phyloP scores from a whole-genome alignment of 179 eudicot species.

The Spergularia azorica region DNA sequence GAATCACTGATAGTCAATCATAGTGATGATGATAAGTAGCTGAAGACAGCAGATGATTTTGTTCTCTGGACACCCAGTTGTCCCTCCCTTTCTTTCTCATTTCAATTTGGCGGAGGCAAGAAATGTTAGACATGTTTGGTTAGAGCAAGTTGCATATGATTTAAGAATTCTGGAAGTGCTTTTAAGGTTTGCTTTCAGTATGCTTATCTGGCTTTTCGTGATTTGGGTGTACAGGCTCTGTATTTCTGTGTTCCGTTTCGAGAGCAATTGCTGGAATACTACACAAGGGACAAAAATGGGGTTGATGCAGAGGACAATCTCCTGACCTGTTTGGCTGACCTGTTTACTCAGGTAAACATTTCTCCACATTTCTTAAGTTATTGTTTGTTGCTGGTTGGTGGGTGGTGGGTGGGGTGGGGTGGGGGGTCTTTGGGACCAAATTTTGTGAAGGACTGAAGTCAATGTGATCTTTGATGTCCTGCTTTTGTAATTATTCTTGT shows the following conservation, averaged over 20 bases:
- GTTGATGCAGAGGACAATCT: conserved; percentile 85
- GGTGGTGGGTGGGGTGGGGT: neutral
- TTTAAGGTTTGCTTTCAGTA: neutral
- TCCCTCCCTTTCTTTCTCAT: neutral
- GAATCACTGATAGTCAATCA: too few relatives aligned
- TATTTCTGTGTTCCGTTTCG: conserved; percentile 93
- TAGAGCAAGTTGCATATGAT: neutral
- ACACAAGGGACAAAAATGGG: conserved; percentile 56
- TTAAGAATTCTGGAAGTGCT: neutral
- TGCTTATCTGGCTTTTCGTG: neutral
- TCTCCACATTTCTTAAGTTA: neutral
- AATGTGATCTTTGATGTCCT: neutral
- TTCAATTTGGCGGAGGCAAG: neutral
- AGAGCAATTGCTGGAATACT: conserved; percentile 75
- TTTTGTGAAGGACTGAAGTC: neutral
- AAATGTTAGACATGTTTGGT: neutral
- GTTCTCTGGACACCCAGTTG: too few relatives aligned
- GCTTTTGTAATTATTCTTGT: neutral
- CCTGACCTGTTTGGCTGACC: conserved; percentile 87
- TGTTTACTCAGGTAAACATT: conserved; percentile 74
- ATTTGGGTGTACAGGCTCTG: conserved; percentile 61
- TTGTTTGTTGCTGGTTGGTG: neutral
- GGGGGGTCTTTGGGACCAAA: neutral
- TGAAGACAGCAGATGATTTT: too few relatives aligned
- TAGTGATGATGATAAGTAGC: too few relatives aligned